phyloP scores from a whole-genome alignment of 306 rosid genomes.

The Calophaca sinica region DNA sequence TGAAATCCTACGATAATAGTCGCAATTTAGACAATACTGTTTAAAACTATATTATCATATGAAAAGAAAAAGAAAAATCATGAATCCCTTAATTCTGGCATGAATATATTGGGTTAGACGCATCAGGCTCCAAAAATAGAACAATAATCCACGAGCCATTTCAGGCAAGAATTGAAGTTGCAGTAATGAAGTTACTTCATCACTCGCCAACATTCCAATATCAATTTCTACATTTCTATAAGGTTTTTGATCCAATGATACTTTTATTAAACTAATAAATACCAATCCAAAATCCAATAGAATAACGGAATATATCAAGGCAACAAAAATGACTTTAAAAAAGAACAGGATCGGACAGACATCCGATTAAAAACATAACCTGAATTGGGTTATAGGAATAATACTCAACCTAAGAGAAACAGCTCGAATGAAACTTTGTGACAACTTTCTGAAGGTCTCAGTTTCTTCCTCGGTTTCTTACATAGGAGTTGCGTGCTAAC shows the following conservation, averaged over 20 bases:
- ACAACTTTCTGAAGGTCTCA: slow-evolving; percentile 46
- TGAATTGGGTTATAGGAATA: slow-evolving; percentile 23
- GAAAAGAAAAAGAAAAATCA: not conserved
- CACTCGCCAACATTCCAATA: not conserved
- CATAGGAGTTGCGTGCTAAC: slow-evolving; percentile 66
- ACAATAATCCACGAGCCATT: not conserved
- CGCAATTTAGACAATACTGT: no score
- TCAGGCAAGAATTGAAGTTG: not conserved
- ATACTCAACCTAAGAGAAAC: slow-evolving; percentile 39
- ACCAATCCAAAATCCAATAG: slow-evolving; percentile 39
- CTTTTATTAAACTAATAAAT: slow-evolving; percentile 41
- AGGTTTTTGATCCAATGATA: slow-evolving; percentile 29
- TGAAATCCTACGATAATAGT: no score
- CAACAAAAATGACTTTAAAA: slow-evolving; percentile 36
- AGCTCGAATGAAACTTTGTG: slow-evolving; percentile 22
- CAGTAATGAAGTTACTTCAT: slow-evolving; percentile 21
- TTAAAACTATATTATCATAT: no score
- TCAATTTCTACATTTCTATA: slow-evolving; percentile 31
- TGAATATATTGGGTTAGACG: not conserved
- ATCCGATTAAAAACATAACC: slow-evolving; percentile 18
- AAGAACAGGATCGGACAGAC: slow-evolving; percentile 17
- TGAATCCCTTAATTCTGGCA: not conserved
- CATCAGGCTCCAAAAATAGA: slow-evolving; percentile 1
- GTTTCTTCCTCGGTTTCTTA: slow-evolving; percentile 74
- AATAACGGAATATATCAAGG: not conserved